phyloP scores from a whole-genome alignment of 768 basidiomycete genomes.

The Tricholoma matsutake region DNA sequence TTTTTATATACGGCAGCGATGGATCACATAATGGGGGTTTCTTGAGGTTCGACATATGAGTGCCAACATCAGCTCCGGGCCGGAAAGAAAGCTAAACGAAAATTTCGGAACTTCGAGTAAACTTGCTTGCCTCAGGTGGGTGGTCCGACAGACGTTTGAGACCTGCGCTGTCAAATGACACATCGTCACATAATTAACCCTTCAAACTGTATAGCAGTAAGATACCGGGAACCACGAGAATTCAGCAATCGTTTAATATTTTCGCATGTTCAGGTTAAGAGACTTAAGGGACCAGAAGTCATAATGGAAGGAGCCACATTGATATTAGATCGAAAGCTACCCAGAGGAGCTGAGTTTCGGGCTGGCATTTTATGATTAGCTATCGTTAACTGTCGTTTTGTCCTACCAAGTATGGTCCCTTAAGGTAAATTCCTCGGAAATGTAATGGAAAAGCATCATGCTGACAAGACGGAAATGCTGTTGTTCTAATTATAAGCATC shows the following conservation, averaged over 20 bases:
- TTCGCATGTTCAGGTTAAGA: no score
- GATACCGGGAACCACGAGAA: no score
- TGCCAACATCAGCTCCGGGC: neutral
- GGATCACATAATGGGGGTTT: conserved; percentile 14
- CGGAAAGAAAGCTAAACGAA: neutral
- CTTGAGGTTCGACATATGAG: conserved; percentile 16
- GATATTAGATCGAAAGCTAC: neutral
- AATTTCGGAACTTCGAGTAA: neutral
- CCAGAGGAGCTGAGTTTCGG: neutral
- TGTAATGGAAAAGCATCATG: neutral
- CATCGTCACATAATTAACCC: no score
- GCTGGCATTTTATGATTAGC: neutral
- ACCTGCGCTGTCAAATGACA: neutral
- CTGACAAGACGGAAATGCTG: neutral
- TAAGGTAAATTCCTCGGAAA: neutral
- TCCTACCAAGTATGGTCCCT: neutral
- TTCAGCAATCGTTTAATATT: no score
- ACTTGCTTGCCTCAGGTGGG: neutral
- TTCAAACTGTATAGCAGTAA: no score
- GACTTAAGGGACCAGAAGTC: no score
- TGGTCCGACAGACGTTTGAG: neutral
- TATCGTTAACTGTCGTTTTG: neutral
- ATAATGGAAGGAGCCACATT: neutral
- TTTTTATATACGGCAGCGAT: conserved; percentile 10
- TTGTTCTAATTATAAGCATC: neutral